phyloP scores from a whole-genome alignment of 257 asterid genomes.

The Solanum commersonii region DNA sequence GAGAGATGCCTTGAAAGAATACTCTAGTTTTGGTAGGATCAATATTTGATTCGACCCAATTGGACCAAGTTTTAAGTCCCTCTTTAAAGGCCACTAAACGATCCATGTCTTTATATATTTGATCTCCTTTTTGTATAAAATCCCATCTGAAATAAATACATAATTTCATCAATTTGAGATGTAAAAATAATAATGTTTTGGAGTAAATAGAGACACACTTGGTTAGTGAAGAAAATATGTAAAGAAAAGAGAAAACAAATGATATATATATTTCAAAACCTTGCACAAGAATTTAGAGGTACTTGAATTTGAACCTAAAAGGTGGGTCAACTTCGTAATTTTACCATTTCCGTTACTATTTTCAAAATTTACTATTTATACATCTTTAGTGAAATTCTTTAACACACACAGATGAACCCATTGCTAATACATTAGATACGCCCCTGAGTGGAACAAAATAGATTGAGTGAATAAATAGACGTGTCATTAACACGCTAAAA shows the following conservation, averaged over 20 bases:
- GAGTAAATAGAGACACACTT: background rate
- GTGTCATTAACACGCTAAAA: background rate
- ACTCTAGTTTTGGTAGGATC: constrained; percentile 40
- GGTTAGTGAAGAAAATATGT: background rate
- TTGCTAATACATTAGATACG: no score
- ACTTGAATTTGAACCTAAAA: no score
- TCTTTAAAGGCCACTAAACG: constrained; percentile 45
- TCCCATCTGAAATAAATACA: constrained; percentile 49
- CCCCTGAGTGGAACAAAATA: no score
- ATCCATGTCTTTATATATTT: constrained; percentile 50
- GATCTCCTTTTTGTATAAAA: constrained; percentile 39
- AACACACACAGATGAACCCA: no score
- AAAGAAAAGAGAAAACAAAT: background rate
- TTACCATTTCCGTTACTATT: no score
- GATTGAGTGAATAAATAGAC: background rate
- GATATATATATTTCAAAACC: background rate
- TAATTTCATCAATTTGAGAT: background rate
- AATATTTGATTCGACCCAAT: constrained; percentile 62
- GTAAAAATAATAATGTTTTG: background rate
- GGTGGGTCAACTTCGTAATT: no score
- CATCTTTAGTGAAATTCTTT: no score
- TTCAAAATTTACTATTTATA: no score
- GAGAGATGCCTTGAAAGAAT: constrained; percentile 76
- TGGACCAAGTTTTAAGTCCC: constrained; percentile 69
- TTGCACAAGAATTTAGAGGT: background rate